These are phyloP conservation scores for Blastobotrys americana DNA, from an alignment of 805 yeast genomes.

Conservation along the genomic window DNA sequence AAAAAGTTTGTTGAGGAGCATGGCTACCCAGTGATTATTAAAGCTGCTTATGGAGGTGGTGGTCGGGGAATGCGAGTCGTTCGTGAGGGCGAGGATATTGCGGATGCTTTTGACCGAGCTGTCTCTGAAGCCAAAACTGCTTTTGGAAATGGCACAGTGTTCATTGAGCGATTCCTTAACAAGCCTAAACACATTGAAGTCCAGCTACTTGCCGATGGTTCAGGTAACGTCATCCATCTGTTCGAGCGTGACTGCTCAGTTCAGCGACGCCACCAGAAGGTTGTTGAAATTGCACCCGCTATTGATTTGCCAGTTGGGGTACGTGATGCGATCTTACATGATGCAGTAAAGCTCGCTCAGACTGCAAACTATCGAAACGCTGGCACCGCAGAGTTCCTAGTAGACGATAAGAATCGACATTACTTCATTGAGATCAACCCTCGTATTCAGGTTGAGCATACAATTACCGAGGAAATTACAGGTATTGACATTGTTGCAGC, in stretches of 20 bases:
- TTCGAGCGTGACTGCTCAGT: conserved; percentile 99
- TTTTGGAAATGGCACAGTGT: conserved; percentile 98
- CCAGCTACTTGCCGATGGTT: conserved; percentile 85
- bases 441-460: conserved; percentile 96
- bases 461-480: conserved; percentile 97
- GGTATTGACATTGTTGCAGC: conserved; percentile 98
- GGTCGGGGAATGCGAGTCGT: conserved; percentile 99
- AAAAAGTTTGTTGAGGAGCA: conserved; percentile 66
- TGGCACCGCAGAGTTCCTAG: conserved; percentile 97
- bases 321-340: conserved; percentile 86
- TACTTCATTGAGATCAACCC: conserved; percentile 98
- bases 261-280: conserved; percentile 98
- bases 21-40: conserved; percentile 94
- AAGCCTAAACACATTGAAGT: conserved; percentile 98
- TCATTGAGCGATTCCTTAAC: conserved; percentile 91
- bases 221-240: conserved; percentile 91
- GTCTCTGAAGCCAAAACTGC: conserved; percentile 89
- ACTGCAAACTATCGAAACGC: conserved; percentile 91
- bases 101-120: conserved; percentile 89
- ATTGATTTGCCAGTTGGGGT: conserved; percentile 75
- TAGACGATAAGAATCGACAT: conserved; percentile 88
- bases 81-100: conserved; percentile 88
- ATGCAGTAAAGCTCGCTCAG: conserved; percentile 88
- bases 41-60: conserved; percentile 99
- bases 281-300: conserved; percentile 97